Conservation (phyloP, 176 grass and related monocot genomes). For the Stipa capillata region DNA sequence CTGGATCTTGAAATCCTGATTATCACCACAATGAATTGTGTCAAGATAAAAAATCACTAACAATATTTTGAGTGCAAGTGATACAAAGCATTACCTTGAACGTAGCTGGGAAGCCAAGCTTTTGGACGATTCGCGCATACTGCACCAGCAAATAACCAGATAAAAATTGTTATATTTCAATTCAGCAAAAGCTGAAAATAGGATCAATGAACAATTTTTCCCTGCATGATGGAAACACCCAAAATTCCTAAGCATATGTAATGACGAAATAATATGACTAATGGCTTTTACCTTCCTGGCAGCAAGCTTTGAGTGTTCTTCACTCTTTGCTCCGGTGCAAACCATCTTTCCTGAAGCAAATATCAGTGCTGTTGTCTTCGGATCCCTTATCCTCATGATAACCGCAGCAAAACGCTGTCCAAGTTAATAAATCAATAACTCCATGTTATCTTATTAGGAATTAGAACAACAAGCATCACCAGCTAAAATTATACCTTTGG, state of each 20-base stretch:
- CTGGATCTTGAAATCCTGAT: constrained; percentile 87
- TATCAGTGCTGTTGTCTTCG: constrained; percentile 63
- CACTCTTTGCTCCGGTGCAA: constrained; percentile 68
- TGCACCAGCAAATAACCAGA: constrained; percentile 16
- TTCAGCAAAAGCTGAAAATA: not conserved
- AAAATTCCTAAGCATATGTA: constrained; percentile 1
- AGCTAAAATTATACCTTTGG: constrained; percentile 47
- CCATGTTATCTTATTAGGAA: not conserved
- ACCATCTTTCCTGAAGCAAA: constrained; percentile 85
- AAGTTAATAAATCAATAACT: not conserved
- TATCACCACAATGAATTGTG: not conserved
- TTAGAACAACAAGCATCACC: not conserved
- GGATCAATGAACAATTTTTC: not conserved
- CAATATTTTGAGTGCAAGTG: not conserved
- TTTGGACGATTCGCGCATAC: constrained; percentile 72
- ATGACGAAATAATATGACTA: not conserved
- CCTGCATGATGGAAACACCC: not conserved
- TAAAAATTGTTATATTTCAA: not conserved
- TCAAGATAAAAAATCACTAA: not conserved
- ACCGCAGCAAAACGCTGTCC: constrained; percentile 63
- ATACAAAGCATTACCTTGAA: constrained; percentile 42
- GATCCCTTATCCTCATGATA: constrained; percentile 78
- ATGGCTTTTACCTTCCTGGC: constrained; percentile 18
- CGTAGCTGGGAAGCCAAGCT: constrained; percentile 50
- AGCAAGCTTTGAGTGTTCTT: constrained; percentile 48